Conservation (phyloP, 2,329 filamentous ascomycete species). For the Ophiostoma tasmaniense region DNA sequence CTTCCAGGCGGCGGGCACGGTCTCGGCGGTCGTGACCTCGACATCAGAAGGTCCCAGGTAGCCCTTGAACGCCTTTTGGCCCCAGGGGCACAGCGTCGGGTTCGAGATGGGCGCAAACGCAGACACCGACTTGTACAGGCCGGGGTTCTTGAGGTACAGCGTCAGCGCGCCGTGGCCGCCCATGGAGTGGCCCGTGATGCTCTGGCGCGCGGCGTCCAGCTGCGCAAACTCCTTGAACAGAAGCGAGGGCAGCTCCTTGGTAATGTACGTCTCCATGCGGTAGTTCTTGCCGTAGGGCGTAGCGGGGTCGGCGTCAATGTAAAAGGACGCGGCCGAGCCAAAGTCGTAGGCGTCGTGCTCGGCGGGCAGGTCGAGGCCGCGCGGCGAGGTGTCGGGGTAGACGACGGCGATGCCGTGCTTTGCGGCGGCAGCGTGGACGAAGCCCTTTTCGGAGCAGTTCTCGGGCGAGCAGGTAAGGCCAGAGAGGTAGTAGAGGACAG, state of each 20-base stretch:
- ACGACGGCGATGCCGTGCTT: constrained; percentile 81
- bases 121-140: constrained; percentile 78
- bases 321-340: constrained; percentile 86
- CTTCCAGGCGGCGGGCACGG: constrained; percentile 61
- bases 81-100: constrained; percentile 81
- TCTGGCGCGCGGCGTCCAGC: constrained; percentile 62
- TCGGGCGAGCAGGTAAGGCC: constrained; percentile 93
- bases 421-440: constrained; percentile 78
- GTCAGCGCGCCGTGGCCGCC: constrained; percentile 93
- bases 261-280: constrained; percentile 91
- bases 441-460: constrained; percentile 73
- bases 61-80: constrained; percentile 85
- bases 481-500: constrained; percentile 86
- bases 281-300: constrained; percentile 71
- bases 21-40: constrained; percentile 15
- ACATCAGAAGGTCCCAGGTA: constrained; percentile 66
- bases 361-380: constrained; percentile 69
- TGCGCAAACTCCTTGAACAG: constrained; percentile 63
- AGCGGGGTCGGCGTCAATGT: constrained; percentile 77
- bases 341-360: constrained; percentile 91
- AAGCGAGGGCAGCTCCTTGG: constrained; percentile 71
- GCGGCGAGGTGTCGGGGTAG: constrained; percentile 90
- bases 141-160: constrained; percentile 84
- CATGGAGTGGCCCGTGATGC: constrained; percentile 94
- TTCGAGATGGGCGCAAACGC: constrained; percentile 89